Evolutionary conservation across 179 eudicot genomes (phyloP).

Genomic region (Patellifolia procumbens): DNA sequence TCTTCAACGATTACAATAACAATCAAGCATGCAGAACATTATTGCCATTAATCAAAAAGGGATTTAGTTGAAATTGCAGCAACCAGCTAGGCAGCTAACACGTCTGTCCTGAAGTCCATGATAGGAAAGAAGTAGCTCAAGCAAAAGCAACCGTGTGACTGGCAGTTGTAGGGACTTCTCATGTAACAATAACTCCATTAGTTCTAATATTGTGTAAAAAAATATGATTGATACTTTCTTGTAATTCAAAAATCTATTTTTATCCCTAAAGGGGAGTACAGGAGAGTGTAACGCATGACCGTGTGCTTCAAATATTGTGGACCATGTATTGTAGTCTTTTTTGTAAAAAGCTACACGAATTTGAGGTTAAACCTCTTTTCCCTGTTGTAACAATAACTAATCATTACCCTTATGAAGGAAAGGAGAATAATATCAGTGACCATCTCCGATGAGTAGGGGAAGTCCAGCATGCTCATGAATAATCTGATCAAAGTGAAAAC

Average conservation of each 20-base stretch:
- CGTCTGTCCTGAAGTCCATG: not conserved
- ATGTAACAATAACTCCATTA: conserved; percentile 14
- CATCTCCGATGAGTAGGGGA: too few relatives aligned
- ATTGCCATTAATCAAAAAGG: not conserved
- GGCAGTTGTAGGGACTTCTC: not conserved
- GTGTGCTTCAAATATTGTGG: not conserved
- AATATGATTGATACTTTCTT: not conserved
- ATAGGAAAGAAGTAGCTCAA: conserved; percentile 2
- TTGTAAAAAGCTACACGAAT: not conserved
- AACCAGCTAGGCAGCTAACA: conserved; percentile 15
- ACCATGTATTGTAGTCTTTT: not conserved
- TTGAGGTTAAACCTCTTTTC: not conserved
- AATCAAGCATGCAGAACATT: conserved; percentile 6
- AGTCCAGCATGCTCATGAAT: too few relatives aligned
- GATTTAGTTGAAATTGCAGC: conserved; percentile 8
- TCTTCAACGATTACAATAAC: conserved; percentile 1
- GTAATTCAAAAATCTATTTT: not conserved
- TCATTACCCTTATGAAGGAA: too few relatives aligned
- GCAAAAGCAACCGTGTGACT: conserved; percentile 1
- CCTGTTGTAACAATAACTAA: not conserved
- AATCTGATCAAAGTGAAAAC: too few relatives aligned
- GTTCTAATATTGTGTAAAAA: not conserved
- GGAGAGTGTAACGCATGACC: not conserved
- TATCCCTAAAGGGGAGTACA: not conserved
- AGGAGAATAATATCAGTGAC: too few relatives aligned